Conservation (phyloP, 179 eudicot genomes). For the Heliamphora pulchella region DNA sequence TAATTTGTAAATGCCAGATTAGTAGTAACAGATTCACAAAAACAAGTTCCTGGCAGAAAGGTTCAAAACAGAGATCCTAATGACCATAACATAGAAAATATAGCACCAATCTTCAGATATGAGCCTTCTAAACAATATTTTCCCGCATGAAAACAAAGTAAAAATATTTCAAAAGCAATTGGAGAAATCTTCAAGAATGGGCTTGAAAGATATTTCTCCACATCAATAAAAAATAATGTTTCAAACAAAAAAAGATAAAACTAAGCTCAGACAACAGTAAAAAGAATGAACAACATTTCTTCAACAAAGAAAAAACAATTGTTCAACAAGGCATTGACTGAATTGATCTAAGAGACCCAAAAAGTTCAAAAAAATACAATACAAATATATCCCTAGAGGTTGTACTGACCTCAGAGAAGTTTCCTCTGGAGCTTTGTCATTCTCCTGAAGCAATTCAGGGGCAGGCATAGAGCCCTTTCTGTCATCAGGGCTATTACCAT, state of each 20-base stretch:
- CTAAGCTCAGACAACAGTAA: neutral
- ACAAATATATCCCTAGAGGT: neutral
- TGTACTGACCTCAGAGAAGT: conserved; percentile 36
- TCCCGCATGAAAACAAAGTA: neutral
- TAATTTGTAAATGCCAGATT: neutral
- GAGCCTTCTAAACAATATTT: neutral
- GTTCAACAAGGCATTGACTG: neutral
- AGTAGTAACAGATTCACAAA: conserved; percentile 5
- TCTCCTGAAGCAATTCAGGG: conserved; percentile 16
- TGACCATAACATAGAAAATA: neutral
- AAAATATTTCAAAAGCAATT: neutral
- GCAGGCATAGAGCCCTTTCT: conserved; percentile 20
- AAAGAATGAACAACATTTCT: neutral
- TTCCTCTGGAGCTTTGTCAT: conserved; percentile 24
- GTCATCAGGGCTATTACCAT: conserved; percentile 16
- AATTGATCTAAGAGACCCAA: neutral
- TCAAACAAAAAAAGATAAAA: neutral
- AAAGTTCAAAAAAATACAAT: neutral
- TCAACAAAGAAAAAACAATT: neutral
- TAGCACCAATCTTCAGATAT: conserved; percentile 5
- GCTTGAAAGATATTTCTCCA: neutral
- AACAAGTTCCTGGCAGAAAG: neutral
- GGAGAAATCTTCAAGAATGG: neutral
- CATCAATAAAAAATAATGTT: neutral
- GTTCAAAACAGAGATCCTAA: neutral